Percentiles rank a stretch among this genome's conserved stretches.
Evolutionary conservation across 176 grass and related monocot genomes (phyloP).

Genomic region (Hsuehochloa calcarea): DNA sequence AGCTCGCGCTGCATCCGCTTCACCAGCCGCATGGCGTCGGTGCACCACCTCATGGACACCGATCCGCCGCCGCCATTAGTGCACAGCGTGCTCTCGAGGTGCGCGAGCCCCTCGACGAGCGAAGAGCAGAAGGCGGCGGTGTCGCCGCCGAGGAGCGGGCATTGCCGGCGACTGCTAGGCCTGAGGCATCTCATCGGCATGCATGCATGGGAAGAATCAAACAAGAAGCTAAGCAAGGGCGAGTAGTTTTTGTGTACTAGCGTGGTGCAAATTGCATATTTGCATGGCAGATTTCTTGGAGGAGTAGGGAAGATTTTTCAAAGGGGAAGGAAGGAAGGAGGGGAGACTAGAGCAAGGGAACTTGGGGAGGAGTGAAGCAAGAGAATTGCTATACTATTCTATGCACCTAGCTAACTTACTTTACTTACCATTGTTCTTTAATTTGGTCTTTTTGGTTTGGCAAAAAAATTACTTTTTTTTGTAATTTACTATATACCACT

Average conservation of each 20-base stretch:
- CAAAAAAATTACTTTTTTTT: too few species aligned
- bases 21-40: conserved; percentile 69
- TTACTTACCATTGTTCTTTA: conserved; percentile 6
- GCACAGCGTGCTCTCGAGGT: conserved; percentile 53
- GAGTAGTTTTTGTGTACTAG: neutral
- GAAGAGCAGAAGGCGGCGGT: conserved; percentile 62
- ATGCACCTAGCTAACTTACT: conserved; percentile 1
- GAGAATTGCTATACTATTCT: conserved; percentile 24
- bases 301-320: conserved; percentile 25
- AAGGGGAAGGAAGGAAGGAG: neutral
- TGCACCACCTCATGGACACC: conserved; percentile 77
- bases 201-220: neutral
- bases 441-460: neutral
- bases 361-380: conserved; percentile 76
- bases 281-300: conserved; percentile 27
- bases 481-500: too few species aligned
- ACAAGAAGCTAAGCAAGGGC: neutral
- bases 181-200: conserved; percentile 17
- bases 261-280: neutral
- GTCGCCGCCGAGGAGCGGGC: conserved; percentile 31
- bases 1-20: conserved; percentile 86
- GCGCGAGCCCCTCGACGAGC: conserved; percentile 58
- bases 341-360: conserved; percentile 2
- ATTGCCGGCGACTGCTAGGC: neutral
- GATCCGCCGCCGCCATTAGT: neutral